A percentile compares a stretch with the other conserved stretches of the same genome.
phyloP scores from a whole-genome alignment of 352 stramenopile species.

The Globisporangium ultimum region DNA sequence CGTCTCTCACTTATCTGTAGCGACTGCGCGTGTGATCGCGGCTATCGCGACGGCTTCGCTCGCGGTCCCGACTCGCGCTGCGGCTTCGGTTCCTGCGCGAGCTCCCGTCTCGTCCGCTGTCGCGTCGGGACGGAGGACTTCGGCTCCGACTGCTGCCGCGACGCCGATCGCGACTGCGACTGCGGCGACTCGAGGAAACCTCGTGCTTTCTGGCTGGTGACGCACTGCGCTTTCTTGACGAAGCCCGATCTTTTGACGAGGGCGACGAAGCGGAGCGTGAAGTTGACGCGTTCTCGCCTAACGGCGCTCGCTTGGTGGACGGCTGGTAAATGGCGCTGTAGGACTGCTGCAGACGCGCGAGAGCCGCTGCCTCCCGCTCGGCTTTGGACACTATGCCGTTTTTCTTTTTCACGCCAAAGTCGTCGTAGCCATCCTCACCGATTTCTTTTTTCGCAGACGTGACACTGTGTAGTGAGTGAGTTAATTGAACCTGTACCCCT shows the following conservation, averaged over 20 bases:
- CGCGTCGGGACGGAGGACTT: conserved; percentile 11
- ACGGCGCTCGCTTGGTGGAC: not conserved
- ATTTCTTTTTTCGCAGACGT: conserved; percentile 76
- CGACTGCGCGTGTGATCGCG: conserved; percentile 13
- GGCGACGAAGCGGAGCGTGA: not conserved
- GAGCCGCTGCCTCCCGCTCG: conserved; percentile 75
- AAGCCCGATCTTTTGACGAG: not conserved
- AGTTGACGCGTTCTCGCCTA: not conserved
- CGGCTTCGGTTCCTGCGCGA: conserved; percentile 24
- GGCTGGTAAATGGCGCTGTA: conserved; percentile 70
- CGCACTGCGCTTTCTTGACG: conserved; percentile 12
- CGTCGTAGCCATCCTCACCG: conserved; percentile 83
- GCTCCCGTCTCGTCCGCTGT: conserved; percentile 3
- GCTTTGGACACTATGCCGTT: conserved; percentile 69
- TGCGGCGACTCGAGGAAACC: conserved; percentile 16
- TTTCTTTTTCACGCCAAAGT: conserved; percentile 86
- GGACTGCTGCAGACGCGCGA: conserved; percentile 73
- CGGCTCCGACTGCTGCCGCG: conserved; percentile 20
- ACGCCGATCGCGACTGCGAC: conserved; percentile 23
- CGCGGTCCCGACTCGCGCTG: conserved; percentile 22
- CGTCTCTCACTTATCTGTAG: not conserved
- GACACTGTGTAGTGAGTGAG: conserved; percentile 26
- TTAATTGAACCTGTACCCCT: too few relatives aligned
- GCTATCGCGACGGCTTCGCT: conserved; percentile 12
- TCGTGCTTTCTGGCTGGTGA: conserved; percentile 21